Evolutionary conservation across 2,329 filamentous ascomycete species (phyloP), one percentile per base, ranked within the genome.

Genomic region (Aspergillus sp.): DNA sequence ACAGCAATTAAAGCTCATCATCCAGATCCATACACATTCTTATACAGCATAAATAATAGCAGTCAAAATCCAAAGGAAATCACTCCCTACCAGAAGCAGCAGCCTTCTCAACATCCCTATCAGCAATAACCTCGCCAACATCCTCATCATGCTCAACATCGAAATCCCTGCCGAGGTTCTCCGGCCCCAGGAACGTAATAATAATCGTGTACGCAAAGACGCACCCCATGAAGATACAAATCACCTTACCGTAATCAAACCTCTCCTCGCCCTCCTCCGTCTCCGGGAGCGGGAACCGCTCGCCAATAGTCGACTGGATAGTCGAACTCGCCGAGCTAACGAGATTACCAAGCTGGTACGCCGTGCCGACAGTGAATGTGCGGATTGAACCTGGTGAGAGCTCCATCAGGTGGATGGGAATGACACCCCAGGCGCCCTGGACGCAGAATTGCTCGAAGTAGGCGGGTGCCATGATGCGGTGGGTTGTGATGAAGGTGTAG

Each of bases 211-310:
- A 87, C 2, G 76, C 83, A 65, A 80, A 96, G 1, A 96, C 91
- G 64, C 88, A 91, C 1, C 82, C 92, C 89, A 96, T 92, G 75
- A 96, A 96, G 68, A 96, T 95, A 69, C 88, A 91, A 62, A 96
- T 93, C 9, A 96, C 91, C 65, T 87, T 87, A 40, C 90, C 91
- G 65, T 96, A 96, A 58, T 90, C 78, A 72, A 88, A 91, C 3
- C 88, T 79, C 47, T 75, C 72, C 33, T 75, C 72, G 0, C 77
- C 80, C 1, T 74, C 70, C 17, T 80, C 71, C 1, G 81, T 82
- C 0, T 84, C 77, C 0, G 86, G 80, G 3, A 96, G 80, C 0
- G 90, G 90, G 71, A 91, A 95, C 1, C 80, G 77, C 73, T 92
- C 88, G 37, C 90, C 90, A 39, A 92, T 86, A 0, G 84, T 88